Conservation (phyloP, 1,284 basidiomycete species). For the Rhodofomes roseus region DNA sequence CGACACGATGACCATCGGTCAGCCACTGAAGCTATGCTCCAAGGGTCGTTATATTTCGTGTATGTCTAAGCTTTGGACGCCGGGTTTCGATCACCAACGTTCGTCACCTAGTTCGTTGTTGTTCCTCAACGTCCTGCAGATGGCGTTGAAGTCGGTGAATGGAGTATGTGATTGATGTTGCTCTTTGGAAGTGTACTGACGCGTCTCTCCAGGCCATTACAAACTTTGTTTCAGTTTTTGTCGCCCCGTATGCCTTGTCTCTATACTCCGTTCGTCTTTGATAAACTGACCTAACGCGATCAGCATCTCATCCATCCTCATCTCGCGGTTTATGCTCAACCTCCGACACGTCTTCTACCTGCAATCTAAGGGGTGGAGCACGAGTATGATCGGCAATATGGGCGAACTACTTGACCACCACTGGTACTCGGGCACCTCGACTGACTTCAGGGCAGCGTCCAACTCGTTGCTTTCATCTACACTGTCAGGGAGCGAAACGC, state of each 20-base stretch:
- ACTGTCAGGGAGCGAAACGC: background rate
- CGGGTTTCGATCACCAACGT: too few relatives aligned
- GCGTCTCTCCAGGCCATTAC: background rate
- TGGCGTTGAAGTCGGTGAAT: background rate
- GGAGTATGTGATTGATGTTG: background rate
- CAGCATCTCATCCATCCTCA: conserved; percentile 13
- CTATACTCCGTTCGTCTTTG: background rate
- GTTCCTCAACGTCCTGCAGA: conserved; percentile 5
- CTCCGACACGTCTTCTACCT: conserved; percentile 10
- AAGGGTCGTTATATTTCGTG: conserved; percentile 10
- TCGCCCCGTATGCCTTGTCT: conserved; percentile 2
- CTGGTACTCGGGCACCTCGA: background rate
- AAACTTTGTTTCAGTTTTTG: conserved; percentile 1
- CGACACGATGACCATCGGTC: background rate
- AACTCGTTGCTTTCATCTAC: too few relatives aligned
- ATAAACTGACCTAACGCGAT: background rate
- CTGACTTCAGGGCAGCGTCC: background rate
- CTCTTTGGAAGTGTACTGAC: background rate
- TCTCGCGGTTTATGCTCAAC: conserved; percentile 22
- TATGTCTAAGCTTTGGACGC: background rate
- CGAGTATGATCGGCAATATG: conserved; percentile 5
- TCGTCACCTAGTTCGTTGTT: background rate
- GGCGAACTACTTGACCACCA: background rate
- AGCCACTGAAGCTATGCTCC: background rate
- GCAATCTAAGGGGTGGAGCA: background rate